Evolutionary conservation across 148 eudicot genomes (phyloP).

Genomic region (Chenopodium suecicum): DNA sequence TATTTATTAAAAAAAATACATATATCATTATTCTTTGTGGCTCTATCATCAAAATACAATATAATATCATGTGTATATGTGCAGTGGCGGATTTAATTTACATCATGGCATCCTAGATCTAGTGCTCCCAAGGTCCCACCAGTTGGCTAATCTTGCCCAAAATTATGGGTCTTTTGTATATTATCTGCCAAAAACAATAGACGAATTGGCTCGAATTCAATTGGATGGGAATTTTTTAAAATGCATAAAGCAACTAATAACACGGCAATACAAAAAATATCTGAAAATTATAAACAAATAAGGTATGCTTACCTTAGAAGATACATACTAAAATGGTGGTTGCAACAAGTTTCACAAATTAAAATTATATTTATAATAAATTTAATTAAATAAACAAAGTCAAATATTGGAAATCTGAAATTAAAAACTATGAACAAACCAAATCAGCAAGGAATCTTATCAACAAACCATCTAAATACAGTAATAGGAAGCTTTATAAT

Average conservation of each 20-base stretch:
- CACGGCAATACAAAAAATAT: not conserved
- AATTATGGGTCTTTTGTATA: not conserved
- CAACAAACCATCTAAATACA: constrained; percentile 58
- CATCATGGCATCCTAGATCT: not conserved
- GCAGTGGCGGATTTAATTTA: not conserved
- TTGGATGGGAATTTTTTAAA: not conserved
- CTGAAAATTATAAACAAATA: not conserved
- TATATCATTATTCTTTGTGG: too few relatives aligned
- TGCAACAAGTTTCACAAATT: too few relatives aligned
- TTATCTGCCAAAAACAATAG: not conserved
- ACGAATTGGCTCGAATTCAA: not conserved
- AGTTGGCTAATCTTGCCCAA: not conserved
- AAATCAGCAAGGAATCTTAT: constrained; percentile 54
- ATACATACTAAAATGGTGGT: not conserved
- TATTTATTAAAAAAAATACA: too few relatives aligned
- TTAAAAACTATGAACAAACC: not conserved
- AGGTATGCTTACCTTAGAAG: not conserved
- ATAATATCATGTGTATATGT: too few relatives aligned
- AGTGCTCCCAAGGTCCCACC: not conserved
- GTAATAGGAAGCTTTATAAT: constrained; percentile 52
- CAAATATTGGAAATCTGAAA: not conserved
- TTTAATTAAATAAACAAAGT: too few relatives aligned
- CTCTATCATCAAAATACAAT: too few relatives aligned
- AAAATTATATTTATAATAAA: too few relatives aligned
- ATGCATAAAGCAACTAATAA: not conserved